phyloP scores from a whole-genome alignment of 805 yeast species.

The Wickerhamomyces hampshirensis region DNA sequence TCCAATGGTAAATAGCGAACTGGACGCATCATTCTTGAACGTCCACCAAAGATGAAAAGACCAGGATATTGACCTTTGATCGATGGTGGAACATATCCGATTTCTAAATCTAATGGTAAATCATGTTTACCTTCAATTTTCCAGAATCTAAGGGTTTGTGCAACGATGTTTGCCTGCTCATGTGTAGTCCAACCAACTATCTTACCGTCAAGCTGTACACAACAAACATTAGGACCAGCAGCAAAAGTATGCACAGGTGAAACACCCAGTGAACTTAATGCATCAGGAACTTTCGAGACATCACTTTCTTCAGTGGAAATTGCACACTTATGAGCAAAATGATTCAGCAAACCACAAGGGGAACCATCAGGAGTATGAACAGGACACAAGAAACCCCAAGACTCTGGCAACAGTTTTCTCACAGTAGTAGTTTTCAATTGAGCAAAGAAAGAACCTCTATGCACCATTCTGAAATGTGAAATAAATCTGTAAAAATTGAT shows the following conservation, averaged over 20 bases:
- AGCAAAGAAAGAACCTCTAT: constrained; percentile 98
- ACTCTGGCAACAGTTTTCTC: constrained; percentile 91
- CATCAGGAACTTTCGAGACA: constrained; percentile 63
- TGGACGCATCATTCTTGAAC: constrained; percentile 94
- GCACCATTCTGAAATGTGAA: constrained; percentile 99
- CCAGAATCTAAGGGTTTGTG: constrained; percentile 89
- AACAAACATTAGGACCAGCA: constrained; percentile 84
- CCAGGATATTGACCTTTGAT: constrained; percentile 97
- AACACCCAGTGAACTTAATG: constrained; percentile 71
- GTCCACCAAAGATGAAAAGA: constrained; percentile 83
- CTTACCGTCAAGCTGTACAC: constrained; percentile 91
- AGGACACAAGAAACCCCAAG: constrained; percentile 99
- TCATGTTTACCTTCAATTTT: constrained; percentile 76
- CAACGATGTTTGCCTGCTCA: constrained; percentile 77
- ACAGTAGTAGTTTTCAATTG: constrained; percentile 97
- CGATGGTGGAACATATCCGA: constrained; percentile 96
- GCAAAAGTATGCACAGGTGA: constrained; percentile 73
- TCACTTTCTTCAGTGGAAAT: constrained; percentile 76
- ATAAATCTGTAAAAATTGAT: constrained; percentile 95
- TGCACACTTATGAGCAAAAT: constrained; percentile 91
- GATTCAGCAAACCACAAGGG: constrained; percentile 97
- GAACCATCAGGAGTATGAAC: constrained; percentile 99
- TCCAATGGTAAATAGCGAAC: constrained; percentile 85
- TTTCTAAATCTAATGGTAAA: constrained; percentile 83
- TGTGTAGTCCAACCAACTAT: constrained; percentile 94